These are phyloP conservation scores for Globisporangium heterothallicum DNA, from an alignment of 352 stramenopile species.

Conservation along the genomic window DNA sequence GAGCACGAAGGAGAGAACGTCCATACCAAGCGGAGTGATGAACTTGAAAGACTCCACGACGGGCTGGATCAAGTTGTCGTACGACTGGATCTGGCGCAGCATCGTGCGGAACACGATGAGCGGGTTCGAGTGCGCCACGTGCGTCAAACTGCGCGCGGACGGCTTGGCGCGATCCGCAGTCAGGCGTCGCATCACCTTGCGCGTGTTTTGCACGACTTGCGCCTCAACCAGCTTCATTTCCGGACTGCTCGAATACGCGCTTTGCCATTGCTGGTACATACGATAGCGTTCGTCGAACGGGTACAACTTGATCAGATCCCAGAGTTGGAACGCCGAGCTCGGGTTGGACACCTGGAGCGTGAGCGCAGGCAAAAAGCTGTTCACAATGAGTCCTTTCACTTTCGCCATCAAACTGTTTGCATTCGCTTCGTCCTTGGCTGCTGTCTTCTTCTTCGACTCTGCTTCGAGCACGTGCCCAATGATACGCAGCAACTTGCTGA, in stretches of 20 bases:
- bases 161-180: constrained; percentile 77
- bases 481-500: constrained; percentile 69
- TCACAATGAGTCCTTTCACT: constrained; percentile 49
- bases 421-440: constrained; percentile 5
- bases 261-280: constrained; percentile 78
- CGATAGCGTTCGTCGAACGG: constrained; percentile 76
- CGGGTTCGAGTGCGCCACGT: constrained; percentile 91
- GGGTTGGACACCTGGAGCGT: constrained; percentile 74
- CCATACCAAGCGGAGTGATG: constrained; percentile 89
- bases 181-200: constrained; percentile 74
- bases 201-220: constrained; percentile 59
- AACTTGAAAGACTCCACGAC: constrained; percentile 95
- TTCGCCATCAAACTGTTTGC: constrained; percentile 15
- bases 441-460: constrained; percentile 21
- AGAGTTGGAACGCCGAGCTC: constrained; percentile 72
- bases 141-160: constrained; percentile 70
- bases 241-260: constrained; percentile 46
- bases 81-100: constrained; percentile 94
- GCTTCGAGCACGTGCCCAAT: constrained; percentile 42
- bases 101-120: constrained; percentile 93
- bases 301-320: constrained; percentile 75
- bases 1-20: constrained; percentile 93
- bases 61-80: constrained; percentile 95
- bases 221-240: constrained; percentile 68
- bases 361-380: constrained; percentile 67